Evolutionary conservation across 129 eudicot genomes (phyloP).

Genomic region (Scalesia atractyloides): DNA sequence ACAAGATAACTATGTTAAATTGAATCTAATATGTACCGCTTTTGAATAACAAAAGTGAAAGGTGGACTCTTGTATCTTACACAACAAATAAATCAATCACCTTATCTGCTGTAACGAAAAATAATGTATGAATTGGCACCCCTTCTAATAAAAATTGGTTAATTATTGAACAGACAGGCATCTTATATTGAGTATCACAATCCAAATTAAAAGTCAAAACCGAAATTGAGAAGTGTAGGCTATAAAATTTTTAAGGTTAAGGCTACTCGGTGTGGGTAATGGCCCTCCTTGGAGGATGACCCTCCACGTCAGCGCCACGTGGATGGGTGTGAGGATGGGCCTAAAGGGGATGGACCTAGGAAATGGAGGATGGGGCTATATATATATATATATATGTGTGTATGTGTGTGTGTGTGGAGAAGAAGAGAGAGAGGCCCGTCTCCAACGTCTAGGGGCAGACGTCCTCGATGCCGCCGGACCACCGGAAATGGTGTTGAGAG

Average conservation of each 20-base stretch:
- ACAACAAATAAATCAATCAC: neutral
- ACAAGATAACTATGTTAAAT: neutral
- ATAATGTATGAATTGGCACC: neutral
- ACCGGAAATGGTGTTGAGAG: no score
- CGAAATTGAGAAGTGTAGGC: neutral
- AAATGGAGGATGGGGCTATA: no score
- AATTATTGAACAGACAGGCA: neutral
- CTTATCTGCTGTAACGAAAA: neutral
- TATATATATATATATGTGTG: no score
- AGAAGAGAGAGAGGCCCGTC: no score
- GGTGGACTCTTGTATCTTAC: neutral
- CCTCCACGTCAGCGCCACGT: no score
- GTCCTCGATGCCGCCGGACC: no score
- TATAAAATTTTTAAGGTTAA: neutral
- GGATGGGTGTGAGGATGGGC: no score
- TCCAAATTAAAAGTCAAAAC: neutral
- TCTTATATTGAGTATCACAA: neutral
- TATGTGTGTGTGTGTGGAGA: no score
- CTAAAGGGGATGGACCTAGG: no score
- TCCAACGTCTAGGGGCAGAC: no score
- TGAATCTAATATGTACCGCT: neutral
- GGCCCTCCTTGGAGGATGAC: no score
- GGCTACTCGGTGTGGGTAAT: no score
- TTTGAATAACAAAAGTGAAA: constrained; percentile 1
- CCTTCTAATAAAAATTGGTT: neutral